phyloP scores from a whole-genome alignment of 2,329 filamentous ascomycete species.

The Cladophialophora yegresii region DNA sequence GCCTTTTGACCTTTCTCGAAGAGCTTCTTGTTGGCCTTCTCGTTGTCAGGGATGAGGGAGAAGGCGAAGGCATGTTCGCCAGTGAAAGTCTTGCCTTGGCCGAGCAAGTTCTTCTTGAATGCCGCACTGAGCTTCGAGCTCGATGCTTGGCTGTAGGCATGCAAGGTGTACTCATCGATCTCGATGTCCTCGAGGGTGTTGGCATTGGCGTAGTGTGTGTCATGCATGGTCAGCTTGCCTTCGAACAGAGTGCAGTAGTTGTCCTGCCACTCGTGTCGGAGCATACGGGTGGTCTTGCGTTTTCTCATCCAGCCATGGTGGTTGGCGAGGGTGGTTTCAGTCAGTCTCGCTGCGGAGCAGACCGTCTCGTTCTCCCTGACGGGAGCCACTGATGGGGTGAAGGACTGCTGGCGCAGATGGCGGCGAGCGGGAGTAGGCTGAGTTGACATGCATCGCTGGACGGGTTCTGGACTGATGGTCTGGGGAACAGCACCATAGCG shows the following conservation, averaged over 20 bases:
- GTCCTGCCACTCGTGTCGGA: conserved; percentile 91
- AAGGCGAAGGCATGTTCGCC: conserved; percentile 46
- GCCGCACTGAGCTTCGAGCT: conserved; percentile 81
- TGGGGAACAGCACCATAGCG: conserved; percentile 61
- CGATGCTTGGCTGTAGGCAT: conserved; percentile 59
- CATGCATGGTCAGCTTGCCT: conserved; percentile 58
- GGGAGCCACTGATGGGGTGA: conserved; percentile 34
- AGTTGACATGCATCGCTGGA: conserved; percentile 50
- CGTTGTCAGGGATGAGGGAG: conserved; percentile 47
- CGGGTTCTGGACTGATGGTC: conserved; percentile 45
- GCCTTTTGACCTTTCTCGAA: conserved; percentile 68
- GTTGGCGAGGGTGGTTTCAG: conserved; percentile 43
- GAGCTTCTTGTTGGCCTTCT: conserved; percentile 46
- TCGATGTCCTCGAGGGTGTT: conserved; percentile 42
- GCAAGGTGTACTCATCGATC: conserved; percentile 46
- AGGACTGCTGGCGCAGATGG: conserved; percentile 30
- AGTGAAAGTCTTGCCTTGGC: conserved; percentile 42
- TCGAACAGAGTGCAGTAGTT: conserved; percentile 84
- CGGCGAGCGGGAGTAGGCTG: conserved; percentile 31
- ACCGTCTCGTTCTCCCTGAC: conserved; percentile 29
- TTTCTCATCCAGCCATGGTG: conserved; percentile 93
- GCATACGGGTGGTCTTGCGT: conserved; percentile 82
- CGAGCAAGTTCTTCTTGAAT: conserved; percentile 64
- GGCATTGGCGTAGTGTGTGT: conserved; percentile 38
- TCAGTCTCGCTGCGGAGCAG: conserved; percentile 18